Percentiles rank a stretch among this genome's conserved stretches.
Conservation (phyloP, 495 filamentous ascomycete species). For the Haplographium delicatum region DNA sequence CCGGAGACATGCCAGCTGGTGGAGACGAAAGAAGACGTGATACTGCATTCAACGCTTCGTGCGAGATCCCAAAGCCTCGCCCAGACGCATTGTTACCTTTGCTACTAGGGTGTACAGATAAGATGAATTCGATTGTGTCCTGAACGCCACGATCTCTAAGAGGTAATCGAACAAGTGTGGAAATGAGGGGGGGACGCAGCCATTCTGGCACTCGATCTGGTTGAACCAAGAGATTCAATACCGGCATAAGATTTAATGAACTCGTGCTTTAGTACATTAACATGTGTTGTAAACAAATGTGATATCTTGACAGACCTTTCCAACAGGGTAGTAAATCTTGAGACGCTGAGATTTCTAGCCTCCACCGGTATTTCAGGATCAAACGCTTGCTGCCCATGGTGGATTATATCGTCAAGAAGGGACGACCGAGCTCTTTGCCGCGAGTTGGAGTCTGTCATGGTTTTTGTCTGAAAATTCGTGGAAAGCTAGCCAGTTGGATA, state of each 20-base stretch:
- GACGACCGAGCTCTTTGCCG: constrained; percentile 7
- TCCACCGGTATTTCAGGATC: constrained; percentile 20
- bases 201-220: constrained; percentile 38
- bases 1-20: constrained; percentile 51
- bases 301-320: constrained; percentile 13
- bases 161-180: constrained; percentile 56
- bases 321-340: constrained; percentile 17
- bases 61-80: constrained; percentile 58
- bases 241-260: constrained; percentile 38
- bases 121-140: constrained; percentile 65
- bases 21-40: constrained; percentile 58
- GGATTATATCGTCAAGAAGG: constrained; percentile 20
- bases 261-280: constrained; percentile 33
- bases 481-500: too few species aligned
- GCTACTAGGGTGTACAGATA: constrained; percentile 47
- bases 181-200: constrained; percentile 48
- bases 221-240: constrained; percentile 41
- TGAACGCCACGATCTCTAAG: constrained; percentile 61
- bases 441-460: not conserved
- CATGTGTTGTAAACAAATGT: not conserved
- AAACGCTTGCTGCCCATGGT: constrained; percentile 21
- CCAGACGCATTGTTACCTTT: constrained; percentile 16
- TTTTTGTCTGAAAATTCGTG: too few species aligned
- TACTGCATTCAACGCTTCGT: constrained; percentile 65
- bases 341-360: constrained; percentile 3